Base-by-base conservation (phyloP, 345 rosid genomes). In the Firmiana major region DNA sequence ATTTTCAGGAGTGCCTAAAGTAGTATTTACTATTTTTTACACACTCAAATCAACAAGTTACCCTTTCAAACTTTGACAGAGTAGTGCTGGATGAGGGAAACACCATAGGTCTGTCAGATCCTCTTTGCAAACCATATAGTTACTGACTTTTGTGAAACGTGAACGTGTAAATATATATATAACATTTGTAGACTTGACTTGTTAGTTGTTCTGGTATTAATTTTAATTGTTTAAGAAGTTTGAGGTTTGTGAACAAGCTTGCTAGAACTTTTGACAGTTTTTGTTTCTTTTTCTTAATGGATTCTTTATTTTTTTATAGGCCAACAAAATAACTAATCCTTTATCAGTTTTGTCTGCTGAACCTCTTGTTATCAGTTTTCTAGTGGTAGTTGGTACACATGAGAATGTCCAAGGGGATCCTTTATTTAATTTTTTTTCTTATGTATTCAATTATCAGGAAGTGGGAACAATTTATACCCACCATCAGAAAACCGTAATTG, bases 401-500 rank as follows among this genome's bases (percentile, higher is more conserved):
- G 21, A 65, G 16, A 26, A 65, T n/a, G 24, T 65, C 16, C 70
- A n/a, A 65, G 49, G 69, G 49, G 49, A n/a, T 31, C 34, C 34
- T 31, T 31, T 2, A 34, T 75, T n/a, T n/a, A n/a, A n/a, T n/a
- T n/a, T n/a, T 66, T 40, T 17, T 22, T 75, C 58, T 68, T 63
- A 48, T 48, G 51, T 51, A 4, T 31, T 63, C 51, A 57, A 31
- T 70, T 74, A 74, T 81, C 86, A 95, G 99, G 99, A 95, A 91
- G 92, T 89, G 45, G 99, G 86, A 81, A 87, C 94, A 24, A 93
- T 95, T 81, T 95, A 93, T 81, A 93, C 99, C 4, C 99, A 95
- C 87, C 99, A 95, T 83, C 99, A 95, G 82, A 95, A 95, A 81
- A 93, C 90, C 49, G 87, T 95, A 62, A 95, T 95, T 81, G 90